Evolutionary conservation across 2,329 filamentous ascomycete genomes (phyloP).

Genomic region (Fusarium chlamydosporum): DNA sequence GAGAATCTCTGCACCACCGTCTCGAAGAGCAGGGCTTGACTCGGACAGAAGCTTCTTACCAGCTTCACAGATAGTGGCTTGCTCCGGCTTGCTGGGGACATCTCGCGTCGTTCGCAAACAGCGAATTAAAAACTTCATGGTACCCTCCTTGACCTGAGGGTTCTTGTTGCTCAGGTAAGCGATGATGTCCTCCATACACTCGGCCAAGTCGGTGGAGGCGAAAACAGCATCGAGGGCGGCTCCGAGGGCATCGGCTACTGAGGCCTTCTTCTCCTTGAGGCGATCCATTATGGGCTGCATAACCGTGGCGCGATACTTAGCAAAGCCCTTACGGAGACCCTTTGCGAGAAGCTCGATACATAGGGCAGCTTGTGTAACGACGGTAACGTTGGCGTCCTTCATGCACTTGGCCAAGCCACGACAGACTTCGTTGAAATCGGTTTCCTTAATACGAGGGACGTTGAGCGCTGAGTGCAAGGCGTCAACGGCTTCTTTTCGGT

Average conservation of each 20-base stretch:
- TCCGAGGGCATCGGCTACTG: conserved; percentile 88
- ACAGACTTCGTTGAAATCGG: conserved; percentile 86
- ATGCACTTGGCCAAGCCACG: conserved; percentile 92
- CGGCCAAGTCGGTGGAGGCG: conserved; percentile 77
- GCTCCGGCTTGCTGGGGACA: conserved; percentile 87
- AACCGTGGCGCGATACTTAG: conserved; percentile 83
- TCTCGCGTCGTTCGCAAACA: conserved; percentile 86
- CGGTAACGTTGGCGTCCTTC: conserved; percentile 98
- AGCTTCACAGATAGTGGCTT: conserved; percentile 86
- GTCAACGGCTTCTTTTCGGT: conserved; percentile 94
- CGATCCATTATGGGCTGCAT: conserved; percentile 94
- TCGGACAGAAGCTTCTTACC: conserved; percentile 92
- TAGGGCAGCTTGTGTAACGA: conserved; percentile 92
- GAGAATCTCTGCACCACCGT: conserved; percentile 90
- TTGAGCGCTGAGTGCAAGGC: conserved; percentile 82
- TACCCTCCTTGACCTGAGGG: conserved; percentile 96
- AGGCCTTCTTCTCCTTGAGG: conserved; percentile 95
- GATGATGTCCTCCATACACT: conserved; percentile 91
- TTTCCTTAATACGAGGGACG: conserved; percentile 92
- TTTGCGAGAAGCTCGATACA: conserved; percentile 92
- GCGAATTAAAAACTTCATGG: conserved; percentile 91
- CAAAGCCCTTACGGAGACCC: conserved; percentile 82
- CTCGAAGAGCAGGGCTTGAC: conserved; percentile 85
- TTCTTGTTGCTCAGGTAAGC: conserved; percentile 94
- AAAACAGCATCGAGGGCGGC: conserved; percentile 83